These are phyloP conservation scores for Achaetomium macrosporum DNA, from an alignment of 2,329 filamentous ascomycete species.

Conservation along the genomic window DNA sequence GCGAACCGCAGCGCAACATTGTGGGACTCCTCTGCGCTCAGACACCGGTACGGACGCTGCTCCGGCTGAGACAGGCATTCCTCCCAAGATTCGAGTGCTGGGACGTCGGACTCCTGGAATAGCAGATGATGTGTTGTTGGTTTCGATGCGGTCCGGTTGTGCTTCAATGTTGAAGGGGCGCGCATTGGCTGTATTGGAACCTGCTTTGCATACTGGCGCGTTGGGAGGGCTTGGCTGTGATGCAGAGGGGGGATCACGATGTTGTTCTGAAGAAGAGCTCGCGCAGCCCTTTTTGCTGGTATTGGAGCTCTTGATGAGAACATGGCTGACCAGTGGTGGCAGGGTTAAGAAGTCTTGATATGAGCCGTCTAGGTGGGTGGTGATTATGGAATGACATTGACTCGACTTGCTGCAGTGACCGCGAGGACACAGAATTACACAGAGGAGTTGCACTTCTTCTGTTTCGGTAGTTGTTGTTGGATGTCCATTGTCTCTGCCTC, in stretches of 20 bases:
- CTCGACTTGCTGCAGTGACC: no score
- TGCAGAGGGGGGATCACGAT: background rate
- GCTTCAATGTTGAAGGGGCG: background rate
- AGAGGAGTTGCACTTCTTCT: no score
- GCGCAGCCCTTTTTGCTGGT: background rate
- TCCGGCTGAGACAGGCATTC: conserved; percentile 6
- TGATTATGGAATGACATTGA: no score
- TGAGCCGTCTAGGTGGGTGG: no score
- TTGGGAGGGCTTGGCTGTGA: background rate
- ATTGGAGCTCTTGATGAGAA: background rate
- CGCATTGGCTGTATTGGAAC: background rate
- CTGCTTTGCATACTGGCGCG: background rate
- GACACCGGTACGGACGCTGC: conserved; percentile 11
- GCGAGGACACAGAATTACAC: no score
- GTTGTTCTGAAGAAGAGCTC: background rate
- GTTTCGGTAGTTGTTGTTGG: no score
- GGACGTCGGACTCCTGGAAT: conserved; percentile 23
- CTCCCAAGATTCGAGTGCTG: conserved; percentile 27
- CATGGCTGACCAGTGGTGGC: no score
- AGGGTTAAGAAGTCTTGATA: background rate
- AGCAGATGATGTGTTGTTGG: background rate
- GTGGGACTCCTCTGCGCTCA: conserved; percentile 23
- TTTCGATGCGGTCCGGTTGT: background rate
- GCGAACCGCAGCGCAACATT: conserved; percentile 25
- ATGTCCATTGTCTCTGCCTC: no score